These are phyloP conservation scores for Saccharum spontaneum DNA, from an alignment of 176 grass and related monocot species.

Conservation along the genomic window DNA sequence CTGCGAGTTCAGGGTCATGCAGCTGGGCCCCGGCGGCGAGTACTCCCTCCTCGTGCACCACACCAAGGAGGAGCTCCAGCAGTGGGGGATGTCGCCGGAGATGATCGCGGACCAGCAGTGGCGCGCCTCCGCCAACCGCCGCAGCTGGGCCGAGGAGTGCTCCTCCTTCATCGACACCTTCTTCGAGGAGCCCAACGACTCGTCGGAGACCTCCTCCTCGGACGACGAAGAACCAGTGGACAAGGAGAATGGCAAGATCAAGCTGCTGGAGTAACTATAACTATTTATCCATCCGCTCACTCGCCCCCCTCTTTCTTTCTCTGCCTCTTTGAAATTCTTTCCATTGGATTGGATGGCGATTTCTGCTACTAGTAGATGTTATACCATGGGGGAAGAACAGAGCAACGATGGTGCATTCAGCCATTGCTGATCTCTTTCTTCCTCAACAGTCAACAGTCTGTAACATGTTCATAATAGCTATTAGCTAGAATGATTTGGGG, in stretches of 20 bases:
- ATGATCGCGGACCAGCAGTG: conserved; percentile 97
- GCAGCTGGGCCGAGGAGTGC: conserved; percentile 71
- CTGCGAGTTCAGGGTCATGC: conserved; percentile 90
- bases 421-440: neutral
- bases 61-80: conserved; percentile 71
- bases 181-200: conserved; percentile 55
- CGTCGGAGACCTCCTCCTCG: neutral
- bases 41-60: conserved; percentile 97
- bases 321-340: neutral
- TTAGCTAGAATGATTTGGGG: conserved; percentile 24
- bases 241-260: neutral
- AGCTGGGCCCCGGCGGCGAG: conserved; percentile 74
- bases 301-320: neutral
- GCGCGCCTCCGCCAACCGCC: conserved; percentile 56
- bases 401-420: neutral
- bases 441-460: neutral
- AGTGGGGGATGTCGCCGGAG: conserved; percentile 77
- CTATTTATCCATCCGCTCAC: neutral
- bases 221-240: neutral
- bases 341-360: neutral
- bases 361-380: neutral
- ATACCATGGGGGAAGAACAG: neutral
- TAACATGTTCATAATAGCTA: conserved; percentile 48
- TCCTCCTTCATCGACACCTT: conserved; percentile 58
- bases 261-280: conserved; percentile 21